Percentiles rank a stretch among this genome's conserved stretches.
Evolutionary conservation across 495 filamentous ascomycete species (phyloP).

Genomic region (Polyplosphaeria fusca): DNA sequence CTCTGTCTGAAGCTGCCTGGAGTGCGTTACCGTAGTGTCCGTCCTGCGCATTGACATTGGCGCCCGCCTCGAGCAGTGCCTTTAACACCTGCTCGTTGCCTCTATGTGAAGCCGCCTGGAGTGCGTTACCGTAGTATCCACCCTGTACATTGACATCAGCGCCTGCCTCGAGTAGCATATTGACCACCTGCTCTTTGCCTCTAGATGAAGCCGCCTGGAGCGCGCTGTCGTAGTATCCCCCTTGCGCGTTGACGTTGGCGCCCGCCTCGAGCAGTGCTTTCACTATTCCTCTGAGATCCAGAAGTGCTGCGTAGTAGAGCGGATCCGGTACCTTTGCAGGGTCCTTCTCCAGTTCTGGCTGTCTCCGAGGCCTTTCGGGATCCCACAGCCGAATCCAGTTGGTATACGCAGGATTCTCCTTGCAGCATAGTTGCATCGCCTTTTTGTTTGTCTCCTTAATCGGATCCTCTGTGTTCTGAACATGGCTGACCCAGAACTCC

Average conservation of each 20-base stretch:
- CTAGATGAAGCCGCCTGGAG: neutral
- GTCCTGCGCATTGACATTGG: no score
- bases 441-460: neutral
- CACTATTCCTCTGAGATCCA: constrained; percentile 12
- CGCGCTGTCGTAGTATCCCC: neutral
- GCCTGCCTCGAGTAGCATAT: neutral
- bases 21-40: no score
- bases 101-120: no score
- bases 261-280: constrained; percentile 3
- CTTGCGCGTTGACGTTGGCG: constrained; percentile 7
- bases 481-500: constrained; percentile 3
- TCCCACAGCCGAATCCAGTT: constrained; percentile 26
- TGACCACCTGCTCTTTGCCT: neutral
- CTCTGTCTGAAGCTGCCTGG: no score
- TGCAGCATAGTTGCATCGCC: constrained; percentile 2
- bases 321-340: constrained; percentile 11
- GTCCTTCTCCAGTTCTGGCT: neutral
- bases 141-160: neutral
- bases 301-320: constrained; percentile 32
- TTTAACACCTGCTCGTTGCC: no score
- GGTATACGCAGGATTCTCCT: constrained; percentile 1
- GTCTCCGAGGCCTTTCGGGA: constrained; percentile 15
- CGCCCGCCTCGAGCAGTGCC: no score
- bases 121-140: no score
- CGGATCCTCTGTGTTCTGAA: neutral